A percentile compares a stretch with the other conserved stretches of the same genome.
phyloP scores from a whole-genome alignment of 345 rosid species.

The Hibiscus mutabilis region DNA sequence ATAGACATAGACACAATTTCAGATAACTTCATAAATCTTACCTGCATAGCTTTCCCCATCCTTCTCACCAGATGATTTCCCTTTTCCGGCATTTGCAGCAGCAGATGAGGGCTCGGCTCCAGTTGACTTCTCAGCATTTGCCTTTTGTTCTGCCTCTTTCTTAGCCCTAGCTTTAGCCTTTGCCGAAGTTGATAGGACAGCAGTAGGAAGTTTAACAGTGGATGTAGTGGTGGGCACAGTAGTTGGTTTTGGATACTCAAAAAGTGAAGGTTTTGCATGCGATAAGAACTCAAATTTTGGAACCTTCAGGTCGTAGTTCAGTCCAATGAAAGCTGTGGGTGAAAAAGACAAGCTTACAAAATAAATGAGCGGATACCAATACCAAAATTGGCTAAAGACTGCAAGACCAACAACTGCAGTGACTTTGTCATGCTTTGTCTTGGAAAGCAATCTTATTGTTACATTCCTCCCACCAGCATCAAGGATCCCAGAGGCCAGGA shows the following conservation, averaged over 20 bases:
- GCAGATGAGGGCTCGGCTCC: slow-evolving; percentile 42
- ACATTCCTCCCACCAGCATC: slow-evolving; percentile 99
- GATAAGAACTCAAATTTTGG: slow-evolving; percentile 58
- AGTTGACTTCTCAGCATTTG: slow-evolving; percentile 59
- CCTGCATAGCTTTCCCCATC: slow-evolving; percentile 97
- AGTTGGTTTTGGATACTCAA: slow-evolving; percentile 95
- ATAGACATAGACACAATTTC: neutral
- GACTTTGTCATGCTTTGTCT: slow-evolving; percentile 91
- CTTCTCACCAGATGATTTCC: slow-evolving; percentile 66
- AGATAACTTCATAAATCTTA: slow-evolving; percentile 14
- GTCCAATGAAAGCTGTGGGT: slow-evolving; percentile 92
- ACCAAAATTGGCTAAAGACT: slow-evolving; percentile 98
- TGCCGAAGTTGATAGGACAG: slow-evolving; percentile 89
- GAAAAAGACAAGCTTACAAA: slow-evolving; percentile 90
- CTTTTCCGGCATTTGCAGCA: slow-evolving; percentile 45
- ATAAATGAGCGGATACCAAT: slow-evolving; percentile 97
- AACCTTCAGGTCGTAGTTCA: slow-evolving; percentile 82
- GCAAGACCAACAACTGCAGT: slow-evolving; percentile 98
- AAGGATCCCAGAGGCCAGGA: slow-evolving; percentile 93
- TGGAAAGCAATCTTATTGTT: slow-evolving; percentile 84
- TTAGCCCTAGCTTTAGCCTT: slow-evolving; percentile 75
- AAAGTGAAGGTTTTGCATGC: slow-evolving; percentile 86
- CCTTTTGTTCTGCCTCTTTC: slow-evolving; percentile 96
- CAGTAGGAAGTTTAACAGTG: slow-evolving; percentile 89
- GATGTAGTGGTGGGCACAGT: slow-evolving; percentile 73